phyloP scores from a whole-genome alignment of 257 asterid genomes.

The Solanum dulcamara region DNA sequence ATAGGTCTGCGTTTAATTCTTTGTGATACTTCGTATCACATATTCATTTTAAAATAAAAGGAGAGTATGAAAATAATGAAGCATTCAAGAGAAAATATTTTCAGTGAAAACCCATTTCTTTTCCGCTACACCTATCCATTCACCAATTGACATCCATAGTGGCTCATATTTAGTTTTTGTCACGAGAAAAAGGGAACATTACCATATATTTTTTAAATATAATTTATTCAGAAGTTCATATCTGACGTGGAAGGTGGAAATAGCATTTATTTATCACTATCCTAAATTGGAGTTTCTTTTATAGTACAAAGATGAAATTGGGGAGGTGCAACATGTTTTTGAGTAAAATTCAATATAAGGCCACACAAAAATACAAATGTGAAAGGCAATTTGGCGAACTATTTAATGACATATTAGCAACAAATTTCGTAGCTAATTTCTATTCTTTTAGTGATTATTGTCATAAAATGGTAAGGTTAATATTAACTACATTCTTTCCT shows the following conservation, averaged over 20 bases:
- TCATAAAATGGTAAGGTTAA: too few relatives aligned
- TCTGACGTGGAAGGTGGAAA: neutral
- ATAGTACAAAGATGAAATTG: too few relatives aligned
- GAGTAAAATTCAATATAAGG: neutral
- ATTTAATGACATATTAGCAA: neutral
- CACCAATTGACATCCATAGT: neutral
- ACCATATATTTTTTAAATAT: neutral
- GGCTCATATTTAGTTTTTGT: neutral
- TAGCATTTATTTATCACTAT: neutral
- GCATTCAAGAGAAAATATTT: too few relatives aligned
- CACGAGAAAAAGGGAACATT: neutral
- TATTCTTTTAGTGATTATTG: too few relatives aligned
- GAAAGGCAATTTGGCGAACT: neutral
- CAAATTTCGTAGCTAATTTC: too few relatives aligned
- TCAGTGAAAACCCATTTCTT: too few relatives aligned
- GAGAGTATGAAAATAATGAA: too few relatives aligned
- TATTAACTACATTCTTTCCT: neutral
- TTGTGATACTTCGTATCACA: too few relatives aligned
- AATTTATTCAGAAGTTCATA: neutral
- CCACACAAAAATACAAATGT: neutral
- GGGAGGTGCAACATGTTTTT: neutral
- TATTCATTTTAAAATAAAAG: too few relatives aligned
- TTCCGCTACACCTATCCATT: neutral
- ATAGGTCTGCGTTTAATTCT: too few relatives aligned
- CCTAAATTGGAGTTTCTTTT: too few relatives aligned